phyloP scores from a whole-genome alignment of 192 early-diverging fungal species.

The Backusella australiensis region DNA sequence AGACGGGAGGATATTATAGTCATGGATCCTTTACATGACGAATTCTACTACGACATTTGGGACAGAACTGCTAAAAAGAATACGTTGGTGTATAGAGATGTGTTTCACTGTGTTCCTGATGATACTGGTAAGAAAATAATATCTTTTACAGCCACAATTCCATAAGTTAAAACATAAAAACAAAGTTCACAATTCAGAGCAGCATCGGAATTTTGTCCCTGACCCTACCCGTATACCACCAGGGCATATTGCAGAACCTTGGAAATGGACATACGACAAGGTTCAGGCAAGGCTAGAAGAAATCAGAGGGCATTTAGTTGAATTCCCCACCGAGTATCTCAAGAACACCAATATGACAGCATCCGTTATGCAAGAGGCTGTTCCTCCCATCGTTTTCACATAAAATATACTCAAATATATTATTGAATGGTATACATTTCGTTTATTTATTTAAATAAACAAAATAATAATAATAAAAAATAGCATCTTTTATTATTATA shows the following conservation, averaged over 20 bases:
- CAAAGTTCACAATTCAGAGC: slow-evolving; percentile 47
- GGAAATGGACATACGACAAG: slow-evolving; percentile 18
- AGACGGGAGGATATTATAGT: slow-evolving; percentile 20
- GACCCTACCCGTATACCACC: slow-evolving; percentile 35
- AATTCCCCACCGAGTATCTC: slow-evolving; percentile 49
- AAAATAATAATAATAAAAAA: not conserved
- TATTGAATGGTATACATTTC: not conserved
- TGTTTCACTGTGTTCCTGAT: slow-evolving; percentile 86
- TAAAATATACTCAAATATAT: not conserved
- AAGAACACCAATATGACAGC: slow-evolving; percentile 43
- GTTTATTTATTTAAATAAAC: slow-evolving; percentile 1
- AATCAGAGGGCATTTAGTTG: slow-evolving; percentile 52
- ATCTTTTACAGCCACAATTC: not conserved
- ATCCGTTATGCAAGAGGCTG: slow-evolving; percentile 40
- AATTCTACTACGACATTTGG: slow-evolving; percentile 65
- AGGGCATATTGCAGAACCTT: slow-evolving; percentile 53
- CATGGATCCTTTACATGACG: slow-evolving; percentile 61
- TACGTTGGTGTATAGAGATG: slow-evolving; percentile 63
- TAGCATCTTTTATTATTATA: not conserved
- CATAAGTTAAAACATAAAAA: not conserved
- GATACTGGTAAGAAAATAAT: slow-evolving; percentile 50
- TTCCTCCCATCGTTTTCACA: slow-evolving; percentile 41
- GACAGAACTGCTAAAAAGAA: slow-evolving; percentile 60
- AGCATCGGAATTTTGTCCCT: slow-evolving; percentile 44
- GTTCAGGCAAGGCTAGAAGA: slow-evolving; percentile 31